Conservation (phyloP, 2,329 filamentous ascomycete species). For the Aspergillus fischeri region DNA sequence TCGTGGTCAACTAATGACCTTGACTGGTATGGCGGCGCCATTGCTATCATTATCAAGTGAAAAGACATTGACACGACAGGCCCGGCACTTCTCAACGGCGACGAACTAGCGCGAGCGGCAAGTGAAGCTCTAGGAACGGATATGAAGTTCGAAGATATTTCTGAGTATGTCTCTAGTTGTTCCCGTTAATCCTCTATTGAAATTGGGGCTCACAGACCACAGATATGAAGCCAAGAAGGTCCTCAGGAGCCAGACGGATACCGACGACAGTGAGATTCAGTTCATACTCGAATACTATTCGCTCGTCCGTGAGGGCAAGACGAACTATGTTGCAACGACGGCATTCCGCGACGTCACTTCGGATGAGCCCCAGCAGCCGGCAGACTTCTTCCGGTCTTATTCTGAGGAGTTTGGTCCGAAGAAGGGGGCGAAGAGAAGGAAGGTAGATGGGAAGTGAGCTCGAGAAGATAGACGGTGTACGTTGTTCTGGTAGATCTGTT, state of each 20-base stretch:
- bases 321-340: constrained; percentile 51
- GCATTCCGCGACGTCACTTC: constrained; percentile 50
- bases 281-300: constrained; percentile 53
- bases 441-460: not conserved
- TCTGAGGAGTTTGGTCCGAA: constrained; percentile 32
- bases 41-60: constrained; percentile 23
- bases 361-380: constrained; percentile 43
- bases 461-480: not conserved
- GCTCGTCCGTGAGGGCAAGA: constrained; percentile 51
- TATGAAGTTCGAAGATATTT: constrained; percentile 47
- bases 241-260: constrained; percentile 35
- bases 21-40: constrained; percentile 47
- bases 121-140: constrained; percentile 41
- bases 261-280: constrained; percentile 41
- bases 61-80: constrained; percentile 32
- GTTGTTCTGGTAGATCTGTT: not conserved
- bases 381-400: constrained; percentile 49
- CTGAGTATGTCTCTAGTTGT: constrained; percentile 32
- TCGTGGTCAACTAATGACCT: constrained; percentile 50
- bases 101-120: constrained; percentile 46
- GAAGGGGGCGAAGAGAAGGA: constrained; percentile 1
- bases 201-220: not conserved
- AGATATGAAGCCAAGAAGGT: constrained; percentile 33
- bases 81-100: constrained; percentile 45
- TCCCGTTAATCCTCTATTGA: constrained; percentile 35